Conservation (phyloP, 805 yeast genomes). For the Metschnikowia cerradonensis region DNA sequence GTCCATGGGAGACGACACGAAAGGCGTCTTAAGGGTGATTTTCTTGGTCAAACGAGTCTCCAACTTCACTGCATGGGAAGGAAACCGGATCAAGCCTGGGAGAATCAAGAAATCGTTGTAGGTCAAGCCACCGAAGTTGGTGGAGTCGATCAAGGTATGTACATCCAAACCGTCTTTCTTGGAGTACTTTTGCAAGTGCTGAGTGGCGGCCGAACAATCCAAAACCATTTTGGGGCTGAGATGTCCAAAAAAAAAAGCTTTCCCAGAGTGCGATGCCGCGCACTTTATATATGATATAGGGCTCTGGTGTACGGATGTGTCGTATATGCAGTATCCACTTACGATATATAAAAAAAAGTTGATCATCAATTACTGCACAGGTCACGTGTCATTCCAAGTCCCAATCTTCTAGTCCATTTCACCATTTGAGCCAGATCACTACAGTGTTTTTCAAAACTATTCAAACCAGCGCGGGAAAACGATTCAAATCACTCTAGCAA, state of each 20-base stretch:
- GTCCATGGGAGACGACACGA: constrained; percentile 98
- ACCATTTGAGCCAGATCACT: too few species aligned
- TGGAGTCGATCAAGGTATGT: constrained; percentile 82
- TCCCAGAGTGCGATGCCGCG: constrained; percentile 3
- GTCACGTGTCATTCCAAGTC: not conserved
- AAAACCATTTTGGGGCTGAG: constrained; percentile 37
- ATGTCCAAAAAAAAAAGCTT: constrained; percentile 39
- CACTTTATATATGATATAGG: constrained; percentile 1
- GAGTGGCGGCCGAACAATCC: constrained; percentile 57
- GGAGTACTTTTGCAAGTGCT: constrained; percentile 59
- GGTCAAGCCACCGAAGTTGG: constrained; percentile 90
- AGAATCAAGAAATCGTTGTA: constrained; percentile 93
- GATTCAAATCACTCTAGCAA: too few species aligned
- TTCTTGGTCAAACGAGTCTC: constrained; percentile 89
- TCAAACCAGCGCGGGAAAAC: too few species aligned
- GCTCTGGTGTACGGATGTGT: constrained; percentile 5
- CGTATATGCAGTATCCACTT: too few species aligned
- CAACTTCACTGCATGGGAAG: constrained; percentile 70
- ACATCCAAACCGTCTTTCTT: constrained; percentile 83
- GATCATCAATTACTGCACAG: not conserved
- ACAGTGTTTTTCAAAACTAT: too few species aligned
- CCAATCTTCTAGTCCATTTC: too few species aligned
- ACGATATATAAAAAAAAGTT: too few species aligned
- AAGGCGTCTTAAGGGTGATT: constrained; percentile 88
- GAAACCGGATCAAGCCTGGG: constrained; percentile 91